Base-by-base conservation (phyloP, 2,329 filamentous ascomycete genomes). In the Emericellopsis atlantica region DNA sequence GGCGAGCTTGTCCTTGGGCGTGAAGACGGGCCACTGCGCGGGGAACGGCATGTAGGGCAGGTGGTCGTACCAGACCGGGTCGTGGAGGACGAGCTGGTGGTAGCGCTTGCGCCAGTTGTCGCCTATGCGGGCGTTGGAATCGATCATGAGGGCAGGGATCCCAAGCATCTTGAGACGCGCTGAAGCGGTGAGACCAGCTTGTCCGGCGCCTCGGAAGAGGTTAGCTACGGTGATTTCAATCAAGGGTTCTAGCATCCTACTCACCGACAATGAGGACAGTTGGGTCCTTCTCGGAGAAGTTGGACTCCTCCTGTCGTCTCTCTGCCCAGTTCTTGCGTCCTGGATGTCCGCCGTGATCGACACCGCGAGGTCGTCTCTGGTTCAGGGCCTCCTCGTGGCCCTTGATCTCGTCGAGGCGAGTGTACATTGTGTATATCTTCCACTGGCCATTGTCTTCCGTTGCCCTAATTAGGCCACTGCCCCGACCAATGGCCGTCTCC, bases 1-100 rank as follows among this genome's bases (percentile, higher is more conserved):
- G 2, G 67, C 81, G 0, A 84, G 61, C 51, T 84, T 84, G 54
- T 84, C 79, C 51, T 84, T 84, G 5, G 79, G 78, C 0, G 79
- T 82, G 54, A 81, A 85, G 14, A 81, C 61, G 4, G 80, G 80
- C 80, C 80, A 85, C 40, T 69, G 68, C 0, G 67, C 51, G 0
- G 80, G 81, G 51, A 84, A 85, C 0, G 62, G 59, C 4, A 85
- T 48, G 52, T 81, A 84, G 0, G 80, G 75, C 61, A 82, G 60
- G 49, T 77, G 72, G 41, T 73, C 69, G 43, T 67, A 73, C 63
- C 66, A 79, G 2, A 83, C 73, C 0, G 79, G 77, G 48, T 84
- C 80, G 48, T 85, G 80, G 0, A 81, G 70, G 1, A 83, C 77
- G 0, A 84, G 69, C 44, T 79, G 73, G 46, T 74, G 69, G 47